These are phyloP conservation scores for Flaveria robusta DNA, from an alignment of 129 eudicot genomes.

Conservation along the genomic window DNA sequence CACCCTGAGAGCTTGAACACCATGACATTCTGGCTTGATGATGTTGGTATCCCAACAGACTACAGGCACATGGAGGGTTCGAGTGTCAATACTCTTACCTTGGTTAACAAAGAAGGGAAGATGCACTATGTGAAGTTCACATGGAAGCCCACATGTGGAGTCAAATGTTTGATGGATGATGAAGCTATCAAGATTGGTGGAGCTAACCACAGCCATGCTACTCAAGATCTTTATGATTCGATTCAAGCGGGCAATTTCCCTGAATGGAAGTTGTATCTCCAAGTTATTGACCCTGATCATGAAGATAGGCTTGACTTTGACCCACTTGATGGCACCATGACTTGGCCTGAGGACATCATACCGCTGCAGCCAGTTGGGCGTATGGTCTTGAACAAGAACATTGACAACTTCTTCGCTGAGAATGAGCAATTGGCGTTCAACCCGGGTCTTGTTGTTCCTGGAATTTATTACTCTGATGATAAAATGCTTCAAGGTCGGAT, in stretches of 20 bases:
- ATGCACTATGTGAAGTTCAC: conserved; percentile 70
- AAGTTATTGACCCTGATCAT: conserved; percentile 67
- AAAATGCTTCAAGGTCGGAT: conserved; percentile 78
- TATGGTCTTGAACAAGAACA: conserved; percentile 75
- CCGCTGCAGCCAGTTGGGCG: conserved; percentile 89
- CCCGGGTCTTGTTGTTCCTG: conserved; percentile 79
- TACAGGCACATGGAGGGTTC: conserved; percentile 87
- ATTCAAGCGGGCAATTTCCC: conserved; percentile 75
- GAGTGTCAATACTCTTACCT: conserved; percentile 63
- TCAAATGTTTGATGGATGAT: conserved; percentile 61
- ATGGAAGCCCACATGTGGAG: conserved; percentile 86
- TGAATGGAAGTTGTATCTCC: conserved; percentile 72
- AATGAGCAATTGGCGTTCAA: conserved; percentile 73
- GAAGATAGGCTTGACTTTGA: conserved; percentile 78
- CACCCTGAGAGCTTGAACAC: conserved; percentile 82
- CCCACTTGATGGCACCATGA: conserved; percentile 77
- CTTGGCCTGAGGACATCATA: conserved; percentile 78
- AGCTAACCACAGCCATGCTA: conserved; percentile 80
- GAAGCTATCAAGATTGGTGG: conserved; percentile 71
- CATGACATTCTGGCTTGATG: conserved; percentile 76
- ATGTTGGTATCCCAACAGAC: conserved; percentile 73
- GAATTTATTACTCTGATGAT: conserved; percentile 72
- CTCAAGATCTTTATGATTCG: conserved; percentile 79
- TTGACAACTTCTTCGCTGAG: conserved; percentile 79
- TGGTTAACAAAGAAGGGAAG: conserved; percentile 72